These are phyloP conservation scores for Talaromyces funiculosus DNA, from an alignment of 2,329 filamentous ascomycete genomes.

Conservation along the genomic window DNA sequence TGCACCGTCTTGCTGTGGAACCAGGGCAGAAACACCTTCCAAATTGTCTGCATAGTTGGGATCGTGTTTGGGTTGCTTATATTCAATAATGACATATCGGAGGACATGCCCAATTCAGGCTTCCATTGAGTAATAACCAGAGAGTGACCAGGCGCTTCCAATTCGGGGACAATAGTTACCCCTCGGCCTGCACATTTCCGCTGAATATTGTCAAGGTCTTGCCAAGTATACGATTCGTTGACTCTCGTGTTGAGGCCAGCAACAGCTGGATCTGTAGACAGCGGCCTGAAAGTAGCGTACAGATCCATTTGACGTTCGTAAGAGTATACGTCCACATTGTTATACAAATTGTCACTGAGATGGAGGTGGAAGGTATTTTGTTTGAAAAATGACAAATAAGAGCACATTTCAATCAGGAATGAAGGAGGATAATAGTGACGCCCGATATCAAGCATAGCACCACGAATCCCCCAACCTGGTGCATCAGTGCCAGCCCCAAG, in stretches of 20 bases:
- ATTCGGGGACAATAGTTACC: constrained; percentile 53
- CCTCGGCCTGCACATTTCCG: constrained; percentile 46
- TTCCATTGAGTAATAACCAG: constrained; percentile 53
- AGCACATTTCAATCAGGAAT: constrained; percentile 51
- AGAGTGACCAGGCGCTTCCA: constrained; percentile 53
- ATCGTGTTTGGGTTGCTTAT: constrained; percentile 49
- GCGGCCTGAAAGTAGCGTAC: constrained; percentile 50
- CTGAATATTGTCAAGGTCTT: constrained; percentile 48
- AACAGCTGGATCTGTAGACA: constrained; percentile 44
- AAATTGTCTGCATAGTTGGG: constrained; percentile 46
- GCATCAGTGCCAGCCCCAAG: constrained; percentile 42
- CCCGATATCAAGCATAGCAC: constrained; percentile 47
- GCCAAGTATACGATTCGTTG: constrained; percentile 50
- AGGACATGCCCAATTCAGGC: constrained; percentile 44
- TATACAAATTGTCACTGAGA: constrained; percentile 50
- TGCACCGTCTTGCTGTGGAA: constrained; percentile 52
- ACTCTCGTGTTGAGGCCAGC: constrained; percentile 45
- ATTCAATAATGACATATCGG: constrained; percentile 48
- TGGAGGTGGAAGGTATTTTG: constrained; percentile 54
- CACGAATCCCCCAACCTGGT: constrained; percentile 47
- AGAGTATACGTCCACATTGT: constrained; percentile 42
- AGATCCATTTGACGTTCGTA: constrained; percentile 41
- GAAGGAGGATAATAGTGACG: constrained; percentile 50
- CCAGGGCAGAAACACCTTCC: constrained; percentile 51
- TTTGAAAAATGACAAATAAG: constrained; percentile 55